A percentile compares a stretch with the other conserved stretches of the same genome.
These are phyloP conservation scores for Tremellales sp. DNA, from an alignment of 1,284 basidiomycete genomes.

Conservation along the genomic window DNA sequence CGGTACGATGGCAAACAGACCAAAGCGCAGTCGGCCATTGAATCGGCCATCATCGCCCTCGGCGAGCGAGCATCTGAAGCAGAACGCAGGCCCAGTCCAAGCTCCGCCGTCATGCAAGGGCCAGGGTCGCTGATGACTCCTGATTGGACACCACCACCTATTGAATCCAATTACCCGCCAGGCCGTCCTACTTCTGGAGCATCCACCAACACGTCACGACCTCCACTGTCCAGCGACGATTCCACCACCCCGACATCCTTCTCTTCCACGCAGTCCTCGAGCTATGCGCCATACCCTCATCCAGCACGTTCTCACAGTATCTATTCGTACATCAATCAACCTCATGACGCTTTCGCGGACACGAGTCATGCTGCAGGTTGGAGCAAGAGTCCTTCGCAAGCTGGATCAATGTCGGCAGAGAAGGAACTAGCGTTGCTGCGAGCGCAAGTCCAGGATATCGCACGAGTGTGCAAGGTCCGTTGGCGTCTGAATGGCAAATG, in stretches of 20 bases:
- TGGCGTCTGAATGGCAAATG: background rate
- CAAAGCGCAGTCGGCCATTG: slow-evolving; percentile 36
- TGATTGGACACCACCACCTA: slow-evolving; percentile 27
- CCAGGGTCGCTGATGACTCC: slow-evolving; percentile 21
- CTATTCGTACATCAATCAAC: too few species aligned
- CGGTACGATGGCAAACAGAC: slow-evolving; percentile 27
- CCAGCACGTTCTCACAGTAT: background rate
- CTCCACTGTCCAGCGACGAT: background rate
- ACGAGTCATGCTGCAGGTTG: background rate
- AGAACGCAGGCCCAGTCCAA: slow-evolving; percentile 11
- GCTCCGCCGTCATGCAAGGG: slow-evolving; percentile 1
- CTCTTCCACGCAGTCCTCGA: background rate
- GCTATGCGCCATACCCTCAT: background rate
- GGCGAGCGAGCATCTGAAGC: slow-evolving; percentile 29
- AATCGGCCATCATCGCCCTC: slow-evolving; percentile 34
- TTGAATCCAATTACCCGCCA: background rate
- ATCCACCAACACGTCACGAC: background rate
- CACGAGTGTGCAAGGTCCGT: slow-evolving; percentile 74
- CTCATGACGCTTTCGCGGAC: background rate
- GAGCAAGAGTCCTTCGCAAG: background rate
- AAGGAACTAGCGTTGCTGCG: slow-evolving; percentile 76
- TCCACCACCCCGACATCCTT: background rate
- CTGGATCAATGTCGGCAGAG: slow-evolving; percentile 47
- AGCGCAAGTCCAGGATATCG: slow-evolving; percentile 85
- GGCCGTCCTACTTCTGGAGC: background rate